Evolutionary conservation across 345 rosid genomes (phyloP).

Genomic region (Brassica cretica): DNA sequence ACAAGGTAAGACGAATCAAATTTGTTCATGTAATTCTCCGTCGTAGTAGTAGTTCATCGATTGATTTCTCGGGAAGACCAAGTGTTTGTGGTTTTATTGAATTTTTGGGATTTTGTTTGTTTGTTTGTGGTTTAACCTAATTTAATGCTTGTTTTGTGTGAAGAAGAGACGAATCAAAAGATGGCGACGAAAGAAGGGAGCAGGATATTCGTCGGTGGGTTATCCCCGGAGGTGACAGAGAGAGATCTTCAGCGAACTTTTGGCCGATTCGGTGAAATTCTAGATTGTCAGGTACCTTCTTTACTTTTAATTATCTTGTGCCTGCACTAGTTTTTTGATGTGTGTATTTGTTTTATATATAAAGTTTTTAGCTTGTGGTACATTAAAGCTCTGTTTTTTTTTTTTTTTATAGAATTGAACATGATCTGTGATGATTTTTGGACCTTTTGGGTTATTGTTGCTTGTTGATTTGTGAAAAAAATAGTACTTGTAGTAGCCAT

Average conservation of each 20-base stretch:
- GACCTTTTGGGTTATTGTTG: no score
- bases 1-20: constrained; percentile 15
- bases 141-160: not conserved
- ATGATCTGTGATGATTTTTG: not conserved
- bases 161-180: not conserved
- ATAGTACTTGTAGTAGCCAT: not conserved
- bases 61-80: not conserved
- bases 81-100: constrained; percentile 9
- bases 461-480: not conserved
- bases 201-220: constrained; percentile 88
- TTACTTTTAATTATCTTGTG: not conserved
- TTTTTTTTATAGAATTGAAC: not conserved
- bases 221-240: constrained; percentile 79
- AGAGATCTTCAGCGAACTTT: constrained; percentile 85
- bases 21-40: not conserved
- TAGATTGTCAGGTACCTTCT: constrained; percentile 73
- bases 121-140: not conserved
- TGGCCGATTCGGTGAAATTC: constrained; percentile 78
- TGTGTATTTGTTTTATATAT: not conserved
- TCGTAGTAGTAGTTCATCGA: not conserved
- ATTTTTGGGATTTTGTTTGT: not conserved
- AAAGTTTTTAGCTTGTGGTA: not conserved
- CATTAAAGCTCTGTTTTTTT: not conserved
- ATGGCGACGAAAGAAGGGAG: constrained; percentile 83
- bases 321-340: not conserved